Base-by-base conservation (phyloP, 2,329 filamentous ascomycete genomes). In the Beauveria brongniartii region DNA sequence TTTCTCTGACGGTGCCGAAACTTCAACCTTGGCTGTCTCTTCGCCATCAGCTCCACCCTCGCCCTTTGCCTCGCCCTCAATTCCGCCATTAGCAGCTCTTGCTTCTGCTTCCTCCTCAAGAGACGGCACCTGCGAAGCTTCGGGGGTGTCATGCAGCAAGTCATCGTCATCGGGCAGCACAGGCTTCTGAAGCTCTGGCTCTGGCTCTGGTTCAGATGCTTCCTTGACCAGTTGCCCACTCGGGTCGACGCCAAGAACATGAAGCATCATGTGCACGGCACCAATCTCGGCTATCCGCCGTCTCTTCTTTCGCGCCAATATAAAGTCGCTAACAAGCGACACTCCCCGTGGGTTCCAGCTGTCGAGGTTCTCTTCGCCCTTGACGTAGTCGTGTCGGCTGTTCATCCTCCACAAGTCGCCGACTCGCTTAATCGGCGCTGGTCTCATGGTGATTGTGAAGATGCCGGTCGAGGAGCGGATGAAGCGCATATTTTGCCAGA, bases 401-500 rank as follows among this genome's bases (percentile, higher is more conserved):
- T 92, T 95, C 86, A 97, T 91, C 59, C 94, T 86, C 94, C 94
- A 99, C 14, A 99, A 80, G 71, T 99, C 94, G 3, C 91, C 91
- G 0, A 92, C 91, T 52, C 91, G 85, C 74, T 97, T 97, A 55
- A 96, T 92, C 3, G 92, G 92, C 8, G 91, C 87, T 0, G 94
- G 94, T 34, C 91, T 88, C 73, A 97, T 87, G 6, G 87, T 87
- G 55, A 97, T 78, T 1, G 90, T 92, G 74, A 96, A 99, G 62
- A 96, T 90, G 50, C 86, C 87, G 22, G 91, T 90, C 0, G 89
- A 90, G 8, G 92, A 94, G 69, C 92, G 91, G 7, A 97, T 90
- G 62, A 97, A 88, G 26, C 92, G 84, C 46, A 90, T 86, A 24
- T 88, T 87, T 68, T 91, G 92, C 84, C 90, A 97, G 26, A 99